A percentile compares a stretch with the other conserved stretches of the same genome.
Evolutionary conservation across 495 filamentous ascomycete species (phyloP).

Genomic region (Terfezia boudieri): DNA sequence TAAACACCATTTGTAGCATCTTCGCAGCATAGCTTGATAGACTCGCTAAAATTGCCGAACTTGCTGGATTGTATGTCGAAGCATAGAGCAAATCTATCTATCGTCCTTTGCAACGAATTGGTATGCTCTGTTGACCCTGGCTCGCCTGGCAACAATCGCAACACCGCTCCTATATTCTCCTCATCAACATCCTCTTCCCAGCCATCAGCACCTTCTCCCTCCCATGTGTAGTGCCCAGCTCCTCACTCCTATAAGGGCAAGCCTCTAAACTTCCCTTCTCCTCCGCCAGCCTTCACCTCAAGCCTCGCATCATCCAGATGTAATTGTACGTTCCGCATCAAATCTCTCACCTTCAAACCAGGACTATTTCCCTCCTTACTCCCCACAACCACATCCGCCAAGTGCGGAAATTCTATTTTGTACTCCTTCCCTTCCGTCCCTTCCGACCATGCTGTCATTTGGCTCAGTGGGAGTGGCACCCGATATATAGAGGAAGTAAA

Average conservation of each 20-base stretch:
- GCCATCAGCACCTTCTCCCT: slow-evolving; percentile 24
- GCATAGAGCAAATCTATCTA: slow-evolving; percentile 66
- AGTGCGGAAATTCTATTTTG: slow-evolving; percentile 65
- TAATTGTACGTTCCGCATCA: not conserved
- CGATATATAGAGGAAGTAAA: slow-evolving; percentile 83
- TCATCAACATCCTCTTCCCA: slow-evolving; percentile 16
- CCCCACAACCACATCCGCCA: slow-evolving; percentile 25
- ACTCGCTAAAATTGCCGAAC: slow-evolving; percentile 44
- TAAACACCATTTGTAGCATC: slow-evolving; percentile 56
- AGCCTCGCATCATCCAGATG: not conserved
- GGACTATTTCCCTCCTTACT: not conserved
- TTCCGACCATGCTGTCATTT: slow-evolving; percentile 86
- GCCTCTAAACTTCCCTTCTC: not conserved
- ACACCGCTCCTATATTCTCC: slow-evolving; percentile 36
- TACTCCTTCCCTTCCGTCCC: slow-evolving; percentile 84
- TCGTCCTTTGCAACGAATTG: slow-evolving; percentile 30
- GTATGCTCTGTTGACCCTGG: slow-evolving; percentile 19
- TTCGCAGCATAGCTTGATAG: slow-evolving; percentile 62
- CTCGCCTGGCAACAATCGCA: slow-evolving; percentile 46
- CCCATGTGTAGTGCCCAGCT: too few relatives aligned
- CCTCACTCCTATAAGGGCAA: not conserved
- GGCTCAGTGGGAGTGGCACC: slow-evolving; percentile 55
- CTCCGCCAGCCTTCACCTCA: not conserved
- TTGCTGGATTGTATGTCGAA: slow-evolving; percentile 45
- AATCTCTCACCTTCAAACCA: not conserved